phyloP scores from a whole-genome alignment of 345 rosid species.

The Salix brachista region DNA sequence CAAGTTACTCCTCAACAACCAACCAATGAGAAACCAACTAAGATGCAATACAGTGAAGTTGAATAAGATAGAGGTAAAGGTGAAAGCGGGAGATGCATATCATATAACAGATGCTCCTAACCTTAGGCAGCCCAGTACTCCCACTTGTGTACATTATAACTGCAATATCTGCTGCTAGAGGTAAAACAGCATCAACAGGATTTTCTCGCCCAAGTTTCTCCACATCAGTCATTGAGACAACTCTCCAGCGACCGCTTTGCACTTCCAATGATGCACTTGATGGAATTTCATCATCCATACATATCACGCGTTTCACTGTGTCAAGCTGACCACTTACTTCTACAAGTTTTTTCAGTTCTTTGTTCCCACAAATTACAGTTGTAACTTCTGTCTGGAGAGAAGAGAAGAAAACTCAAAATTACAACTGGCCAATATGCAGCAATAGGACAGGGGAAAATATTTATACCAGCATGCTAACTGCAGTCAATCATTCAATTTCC shows the following conservation, averaged over 20 bases:
- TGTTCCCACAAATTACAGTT: slow-evolving; percentile 82
- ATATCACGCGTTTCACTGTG: slow-evolving; percentile 74
- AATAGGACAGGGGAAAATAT: not conserved
- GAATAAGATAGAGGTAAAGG: slow-evolving; percentile 1
- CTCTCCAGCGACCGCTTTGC: slow-evolving; percentile 52
- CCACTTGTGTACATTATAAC: slow-evolving; percentile 99
- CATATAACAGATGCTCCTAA: slow-evolving; percentile 25
- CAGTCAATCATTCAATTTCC: not conserved
- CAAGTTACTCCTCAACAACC: not conserved
- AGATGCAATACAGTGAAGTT: not conserved
- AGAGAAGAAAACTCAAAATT: slow-evolving; percentile 12
- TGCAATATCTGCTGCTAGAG: slow-evolving; percentile 75
- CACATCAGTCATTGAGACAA: slow-evolving; percentile 57
- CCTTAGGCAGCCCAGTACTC: slow-evolving; percentile 98
- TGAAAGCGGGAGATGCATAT: not conserved
- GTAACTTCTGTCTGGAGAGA: slow-evolving; percentile 79
- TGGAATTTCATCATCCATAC: slow-evolving; percentile 78
- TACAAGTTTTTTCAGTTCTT: slow-evolving; percentile 77
- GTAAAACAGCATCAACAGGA: slow-evolving; percentile 64
- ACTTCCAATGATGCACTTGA: slow-evolving; percentile 40
- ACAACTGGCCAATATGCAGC: not conserved
- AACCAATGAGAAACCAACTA: not conserved
- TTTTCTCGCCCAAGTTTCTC: slow-evolving; percentile 72
- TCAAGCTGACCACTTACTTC: slow-evolving; percentile 87
- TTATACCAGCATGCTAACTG: not conserved